phyloP scores from a whole-genome alignment of 2,329 filamentous ascomycete species.

The Xylaria arbuscula region DNA sequence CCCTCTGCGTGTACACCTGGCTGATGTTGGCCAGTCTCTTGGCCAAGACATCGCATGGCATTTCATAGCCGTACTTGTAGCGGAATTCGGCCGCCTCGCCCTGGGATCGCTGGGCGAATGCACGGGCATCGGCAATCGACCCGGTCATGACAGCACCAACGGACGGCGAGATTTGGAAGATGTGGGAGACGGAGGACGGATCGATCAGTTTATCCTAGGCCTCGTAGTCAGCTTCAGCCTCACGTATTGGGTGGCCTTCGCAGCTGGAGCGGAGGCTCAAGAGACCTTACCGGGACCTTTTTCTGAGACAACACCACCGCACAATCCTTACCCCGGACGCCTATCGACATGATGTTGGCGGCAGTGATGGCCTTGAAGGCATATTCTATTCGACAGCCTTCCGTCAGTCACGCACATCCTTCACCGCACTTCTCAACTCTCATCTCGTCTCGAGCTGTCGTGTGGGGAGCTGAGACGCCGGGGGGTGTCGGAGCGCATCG shows the following conservation, averaged over 20 bases:
- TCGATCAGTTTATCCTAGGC: conserved; percentile 97
- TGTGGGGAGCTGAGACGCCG: conserved; percentile 32
- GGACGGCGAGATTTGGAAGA: conserved; percentile 95
- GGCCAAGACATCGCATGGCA: conserved; percentile 96
- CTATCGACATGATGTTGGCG: conserved; percentile 98
- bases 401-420: conserved; percentile 41
- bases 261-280: conserved; percentile 42
- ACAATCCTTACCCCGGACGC: conserved; percentile 94
- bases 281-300: conserved; percentile 89
- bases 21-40: conserved; percentile 99
- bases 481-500: conserved; percentile 28
- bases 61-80: conserved; percentile 99
- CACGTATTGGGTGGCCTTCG: conserved; percentile 27
- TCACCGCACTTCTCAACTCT: conserved; percentile 32
- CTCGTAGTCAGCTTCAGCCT: conserved; percentile 50
- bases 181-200: conserved; percentile 93
- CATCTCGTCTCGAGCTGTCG: conserved; percentile 15
- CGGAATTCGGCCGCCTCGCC: conserved; percentile 97
- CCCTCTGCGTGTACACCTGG: conserved; percentile 98
- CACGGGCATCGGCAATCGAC: conserved; percentile 95
- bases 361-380: conserved; percentile 99
- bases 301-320: conserved; percentile 98
- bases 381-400: conserved; percentile 77
- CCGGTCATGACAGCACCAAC: conserved; percentile 99
- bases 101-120: conserved; percentile 90